Evolutionary conservation across 208 protist species (phyloP).

Genomic region (Trypanosoma cruzi): DNA sequence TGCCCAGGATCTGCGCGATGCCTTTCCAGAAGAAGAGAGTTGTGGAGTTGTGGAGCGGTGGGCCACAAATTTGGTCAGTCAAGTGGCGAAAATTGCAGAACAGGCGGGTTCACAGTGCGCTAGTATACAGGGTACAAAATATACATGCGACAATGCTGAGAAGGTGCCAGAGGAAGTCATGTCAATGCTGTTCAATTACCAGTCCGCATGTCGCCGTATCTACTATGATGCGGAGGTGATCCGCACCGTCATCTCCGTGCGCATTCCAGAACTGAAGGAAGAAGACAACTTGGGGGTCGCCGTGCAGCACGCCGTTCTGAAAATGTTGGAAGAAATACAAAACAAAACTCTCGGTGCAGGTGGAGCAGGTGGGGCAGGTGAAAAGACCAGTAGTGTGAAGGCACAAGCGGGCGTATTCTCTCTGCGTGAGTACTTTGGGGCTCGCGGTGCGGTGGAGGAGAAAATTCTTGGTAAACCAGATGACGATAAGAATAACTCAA

Average conservation of each 20-base stretch:
- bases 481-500: not conserved
- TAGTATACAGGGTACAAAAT: slow-evolving; percentile 20
- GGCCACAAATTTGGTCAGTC: slow-evolving; percentile 35
- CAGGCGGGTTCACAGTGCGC: slow-evolving; percentile 25
- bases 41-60: slow-evolving; percentile 52
- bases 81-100: slow-evolving; percentile 32
- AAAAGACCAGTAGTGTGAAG: slow-evolving; percentile 5
- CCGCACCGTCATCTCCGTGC: slow-evolving; percentile 67
- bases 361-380: slow-evolving; percentile 40
- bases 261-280: slow-evolving; percentile 83
- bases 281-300: slow-evolving; percentile 88
- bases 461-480: slow-evolving; percentile 56
- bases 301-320: slow-evolving; percentile 74
- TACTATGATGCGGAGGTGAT: slow-evolving; percentile 53
- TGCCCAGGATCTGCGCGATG: slow-evolving; percentile 60
- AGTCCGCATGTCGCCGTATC: slow-evolving; percentile 42
- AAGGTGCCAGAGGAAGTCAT: slow-evolving; percentile 34
- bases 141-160: slow-evolving; percentile 24
- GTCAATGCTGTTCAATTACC: slow-evolving; percentile 47
- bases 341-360: slow-evolving; percentile 29
- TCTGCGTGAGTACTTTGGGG: slow-evolving; percentile 52
- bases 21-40: slow-evolving; percentile 56
- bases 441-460: slow-evolving; percentile 64
- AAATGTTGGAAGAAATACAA: slow-evolving; percentile 64
- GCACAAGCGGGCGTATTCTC: slow-evolving; percentile 42